Percentiles rank a stretch among this genome's conserved stretches.
Conservation (phyloP, 2,329 filamentous ascomycete genomes). For the Aspergillus chevalieri region DNA sequence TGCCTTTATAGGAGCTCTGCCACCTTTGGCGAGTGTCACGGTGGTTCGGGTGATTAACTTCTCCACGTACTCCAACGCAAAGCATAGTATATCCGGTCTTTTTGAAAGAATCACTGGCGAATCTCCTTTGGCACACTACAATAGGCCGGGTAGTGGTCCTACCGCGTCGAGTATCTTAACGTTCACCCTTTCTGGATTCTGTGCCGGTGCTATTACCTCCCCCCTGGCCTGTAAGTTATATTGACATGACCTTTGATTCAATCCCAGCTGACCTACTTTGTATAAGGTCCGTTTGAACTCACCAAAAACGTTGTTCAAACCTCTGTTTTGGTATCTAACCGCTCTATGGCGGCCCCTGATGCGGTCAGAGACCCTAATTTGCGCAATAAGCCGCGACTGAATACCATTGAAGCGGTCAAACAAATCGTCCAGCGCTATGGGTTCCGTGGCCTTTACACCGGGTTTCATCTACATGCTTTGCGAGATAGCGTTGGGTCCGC, state of each 20-base stretch:
- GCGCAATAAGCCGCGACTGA: constrained; percentile 34
- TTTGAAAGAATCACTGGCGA: constrained; percentile 36
- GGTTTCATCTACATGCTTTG: constrained; percentile 40
- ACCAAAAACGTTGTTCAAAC: constrained; percentile 46
- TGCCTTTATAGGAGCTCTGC: constrained; percentile 32
- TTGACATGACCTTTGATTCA: not conserved
- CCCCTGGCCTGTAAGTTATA: constrained; percentile 38
- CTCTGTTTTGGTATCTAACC: constrained; percentile 41
- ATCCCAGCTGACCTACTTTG: not conserved
- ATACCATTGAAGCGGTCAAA: constrained; percentile 37
- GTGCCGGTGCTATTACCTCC: constrained; percentile 37
- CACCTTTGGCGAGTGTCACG: constrained; percentile 41
- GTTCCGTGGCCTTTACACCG: constrained; percentile 40
- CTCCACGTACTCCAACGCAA: constrained; percentile 40
- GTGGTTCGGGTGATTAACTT: constrained; percentile 42
- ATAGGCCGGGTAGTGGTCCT: constrained; percentile 37
- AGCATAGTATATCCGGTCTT: constrained; percentile 35
- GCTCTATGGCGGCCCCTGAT: constrained; percentile 31
- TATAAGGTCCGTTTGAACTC: constrained; percentile 41
- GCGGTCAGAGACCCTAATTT: constrained; percentile 28
- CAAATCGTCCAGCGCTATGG: constrained; percentile 41
- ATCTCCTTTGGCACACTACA: constrained; percentile 36
- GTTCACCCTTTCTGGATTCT: constrained; percentile 37
- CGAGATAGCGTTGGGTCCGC: constrained; percentile 43
- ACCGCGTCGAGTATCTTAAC: constrained; percentile 37